Base-by-base conservation (phyloP, 495 filamentous ascomycete species). In the Acidiella bohemica region DNA sequence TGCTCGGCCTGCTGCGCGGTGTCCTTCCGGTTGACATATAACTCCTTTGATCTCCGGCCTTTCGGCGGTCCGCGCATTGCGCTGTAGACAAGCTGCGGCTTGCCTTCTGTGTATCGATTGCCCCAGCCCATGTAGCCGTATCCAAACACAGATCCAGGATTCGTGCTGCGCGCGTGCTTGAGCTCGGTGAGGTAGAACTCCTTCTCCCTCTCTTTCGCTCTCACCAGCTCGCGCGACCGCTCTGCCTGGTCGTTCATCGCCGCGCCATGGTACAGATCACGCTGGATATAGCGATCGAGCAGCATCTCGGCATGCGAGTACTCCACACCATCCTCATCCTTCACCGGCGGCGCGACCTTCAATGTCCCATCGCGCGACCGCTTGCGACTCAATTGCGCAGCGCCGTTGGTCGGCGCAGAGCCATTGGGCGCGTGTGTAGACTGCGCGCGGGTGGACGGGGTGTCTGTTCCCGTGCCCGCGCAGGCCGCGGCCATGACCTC, bases 111-210 rank as follows among this genome's bases (percentile, higher is more conserved):
- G 41, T 67, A 68, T 20, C 77, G 74, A 58, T 95, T 97, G 26
- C 85, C 90, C 57, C 83, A 92, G 28, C 87, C 92, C 54, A 70
- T 75, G 56, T 92, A 97, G 36, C 90, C 90, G 41, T 77, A 66
- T 28, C 90, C 90, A 54, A 75, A 82, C 13, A 83, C 56, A 1
- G 65, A 66, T 22, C 65, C 76, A 9, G 79, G 78, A 51, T 79
- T 67, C 32, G 54, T 41, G 24, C 67, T 59, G 28, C 67, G 67
- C 37, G 68, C 62, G 14, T 64, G 65, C 24, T 67, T 63, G 18
- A 73, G 38, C 9, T 64, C 54, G 25, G 25, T 23, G 30, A 71
- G 49, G 34, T 68, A 69, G 39, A 63, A 71, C 28, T 76, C 63
- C 13, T 61, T 57, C 51, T 81, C 74, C 14, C 59, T 54, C 29